Evolutionary conservation across 805 yeast genomes (phyloP).

Genomic region (Candida endomychidarum): DNA sequence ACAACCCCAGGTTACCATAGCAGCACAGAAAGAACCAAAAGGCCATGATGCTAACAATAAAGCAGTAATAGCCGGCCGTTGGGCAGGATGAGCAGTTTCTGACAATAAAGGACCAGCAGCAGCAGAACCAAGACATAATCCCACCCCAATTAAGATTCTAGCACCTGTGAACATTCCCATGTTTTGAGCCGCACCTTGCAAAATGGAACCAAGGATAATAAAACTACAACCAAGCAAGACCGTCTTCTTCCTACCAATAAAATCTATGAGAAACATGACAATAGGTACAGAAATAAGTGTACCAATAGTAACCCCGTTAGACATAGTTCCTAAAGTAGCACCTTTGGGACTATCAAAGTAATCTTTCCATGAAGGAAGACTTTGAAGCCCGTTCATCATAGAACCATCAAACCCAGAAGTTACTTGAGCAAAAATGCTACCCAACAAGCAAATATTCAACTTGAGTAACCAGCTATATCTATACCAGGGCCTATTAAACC

Average conservation of each 20-base stretch:
- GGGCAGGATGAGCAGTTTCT: slow-evolving; percentile 48
- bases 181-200: slow-evolving; percentile 32
- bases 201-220: slow-evolving; percentile 30
- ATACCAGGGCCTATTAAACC: slow-evolving; percentile 13
- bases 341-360: slow-evolving; percentile 37
- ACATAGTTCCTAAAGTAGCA: slow-evolving; percentile 38
- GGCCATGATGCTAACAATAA: slow-evolving; percentile 51
- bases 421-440: slow-evolving; percentile 13
- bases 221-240: slow-evolving; percentile 23
- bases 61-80: slow-evolving; percentile 40
- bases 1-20: slow-evolving; percentile 29
- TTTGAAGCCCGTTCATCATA: slow-evolving; percentile 49
- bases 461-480: slow-evolving; percentile 11
- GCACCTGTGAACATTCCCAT: slow-evolving; percentile 40
- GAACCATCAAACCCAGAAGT: slow-evolving; percentile 37
- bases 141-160: slow-evolving; percentile 49
- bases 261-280: slow-evolving; percentile 28
- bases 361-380: slow-evolving; percentile 38
- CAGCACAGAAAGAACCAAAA: slow-evolving; percentile 50
- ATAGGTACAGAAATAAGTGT: slow-evolving; percentile 26
- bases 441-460: slow-evolving; percentile 13
- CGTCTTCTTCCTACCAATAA: slow-evolving; percentile 36
- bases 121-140: slow-evolving; percentile 38
- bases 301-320: slow-evolving; percentile 44
- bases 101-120: slow-evolving; percentile 47